Base-by-base conservation (phyloP, 495 filamentous ascomycete genomes). In the Aspergillus carlsbadensis region DNA sequence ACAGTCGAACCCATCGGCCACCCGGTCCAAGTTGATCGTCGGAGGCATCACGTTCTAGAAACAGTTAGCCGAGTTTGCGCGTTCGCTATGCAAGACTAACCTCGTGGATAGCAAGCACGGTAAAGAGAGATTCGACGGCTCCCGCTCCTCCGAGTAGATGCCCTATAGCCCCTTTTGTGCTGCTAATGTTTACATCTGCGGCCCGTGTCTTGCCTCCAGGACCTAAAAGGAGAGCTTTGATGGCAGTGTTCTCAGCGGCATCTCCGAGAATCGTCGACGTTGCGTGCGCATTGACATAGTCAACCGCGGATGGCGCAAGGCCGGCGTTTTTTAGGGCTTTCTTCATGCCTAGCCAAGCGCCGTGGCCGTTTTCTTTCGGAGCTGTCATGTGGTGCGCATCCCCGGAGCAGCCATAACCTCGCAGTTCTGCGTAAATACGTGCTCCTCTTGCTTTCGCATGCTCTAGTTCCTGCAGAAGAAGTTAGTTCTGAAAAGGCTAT, bases 201-300 rank as follows among this genome's bases (percentile, higher is more conserved):
- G 89, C 78, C n/a, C 71, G 73, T 6, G 70, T 57, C 51, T 80
- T 76, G 0, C 91, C 92, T 6, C 86, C 81, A 3, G 84, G 78
- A 1, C 88, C 90, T 14, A 91, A 75, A 68, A 98, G 85, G 56
- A 98, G 69, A 0, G 79, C 65, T 54, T 87, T 86, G 65, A 98
- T 95, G 0, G 94, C 94, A 6, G 75, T 71, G 54, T 92, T 95
- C 70, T 98, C 94, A 0, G 93, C 94, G 2, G 81, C 80, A 72
- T 98, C 94, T 0, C 94, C 94, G 4, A 96, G 78, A 10, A 76
- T 60, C 1, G 94, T 98, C 7, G 87, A 89, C 0, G 94, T 98
- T 4, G 92, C 94, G 70, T 98, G 94, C 2, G 94, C 94, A 66
- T 98, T 98, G 64, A 98, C 81, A 68, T 98, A 98, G 65, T 92